Percentiles rank a stretch among this genome's conserved stretches.
Evolutionary conservation across 2,329 filamentous ascomycete species (phyloP).

Genomic region (Cercospora berteroae): DNA sequence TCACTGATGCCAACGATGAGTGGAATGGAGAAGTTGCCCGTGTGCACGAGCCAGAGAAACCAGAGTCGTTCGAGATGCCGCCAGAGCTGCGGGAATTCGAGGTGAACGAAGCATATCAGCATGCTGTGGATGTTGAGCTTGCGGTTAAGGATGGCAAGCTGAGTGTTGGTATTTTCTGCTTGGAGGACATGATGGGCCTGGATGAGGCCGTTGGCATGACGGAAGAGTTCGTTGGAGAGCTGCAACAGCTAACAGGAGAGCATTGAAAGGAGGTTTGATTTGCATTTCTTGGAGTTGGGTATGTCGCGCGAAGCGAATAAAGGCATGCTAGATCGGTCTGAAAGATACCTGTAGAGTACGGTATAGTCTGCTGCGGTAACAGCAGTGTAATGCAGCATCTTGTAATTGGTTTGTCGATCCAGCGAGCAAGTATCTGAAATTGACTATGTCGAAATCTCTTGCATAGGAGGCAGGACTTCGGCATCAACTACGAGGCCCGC

Average conservation of each 20-base stretch:
- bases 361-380: not conserved
- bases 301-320: not conserved
- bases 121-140: slow-evolving; percentile 57
- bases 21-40: slow-evolving; percentile 23
- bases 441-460: not conserved
- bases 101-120: slow-evolving; percentile 39
- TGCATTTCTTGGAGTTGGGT: not conserved
- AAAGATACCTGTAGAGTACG: not conserved
- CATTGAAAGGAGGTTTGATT: not conserved
- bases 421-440: not conserved
- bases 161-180: slow-evolving; percentile 55
- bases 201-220: slow-evolving; percentile 40
- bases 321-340: not conserved
- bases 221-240: slow-evolving; percentile 33
- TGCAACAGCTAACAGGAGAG: slow-evolving; percentile 17
- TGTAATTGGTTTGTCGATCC: not conserved
- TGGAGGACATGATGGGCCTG: slow-evolving; percentile 44
- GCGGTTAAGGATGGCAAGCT: slow-evolving; percentile 49
- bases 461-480: not conserved
- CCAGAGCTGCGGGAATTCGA: slow-evolving; percentile 12
- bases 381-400: not conserved
- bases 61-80: slow-evolving; percentile 24
- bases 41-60: slow-evolving; percentile 4
- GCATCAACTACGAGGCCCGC: not conserved
- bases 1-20: slow-evolving; percentile 28